Evolutionary conservation across 2,329 filamentous ascomycete genomes (phyloP).

Genomic region (Lecanoromycetidae sp.): DNA sequence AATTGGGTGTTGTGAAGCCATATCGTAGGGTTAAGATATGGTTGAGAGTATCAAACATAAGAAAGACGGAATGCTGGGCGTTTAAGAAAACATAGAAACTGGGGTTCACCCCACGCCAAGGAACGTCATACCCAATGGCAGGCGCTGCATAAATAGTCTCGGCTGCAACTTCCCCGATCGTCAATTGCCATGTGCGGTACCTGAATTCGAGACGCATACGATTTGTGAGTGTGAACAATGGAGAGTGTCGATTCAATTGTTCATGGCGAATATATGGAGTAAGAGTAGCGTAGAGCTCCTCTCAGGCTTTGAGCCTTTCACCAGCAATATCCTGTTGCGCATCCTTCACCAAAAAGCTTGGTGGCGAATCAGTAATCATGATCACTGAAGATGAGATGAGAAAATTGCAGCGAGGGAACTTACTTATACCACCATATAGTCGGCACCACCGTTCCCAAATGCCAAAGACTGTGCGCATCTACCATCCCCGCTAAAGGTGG

Average conservation of each 20-base stretch:
- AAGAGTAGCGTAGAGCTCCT: not conserved
- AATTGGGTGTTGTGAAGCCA: conserved; percentile 34
- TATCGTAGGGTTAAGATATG: conserved; percentile 12
- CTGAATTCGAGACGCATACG: not conserved
- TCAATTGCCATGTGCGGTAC: not conserved
- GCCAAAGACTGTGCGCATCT: conserved; percentile 93
- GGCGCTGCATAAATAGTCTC: no score
- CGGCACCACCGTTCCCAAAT: conserved; percentile 80
- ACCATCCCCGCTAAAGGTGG: conserved; percentile 68
- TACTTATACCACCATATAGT: conserved; percentile 91
- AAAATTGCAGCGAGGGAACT: conserved; percentile 32
- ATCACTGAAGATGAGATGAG: not conserved
- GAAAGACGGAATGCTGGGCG: conserved; percentile 11
- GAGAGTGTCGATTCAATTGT: not conserved
- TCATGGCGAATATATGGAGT: not conserved
- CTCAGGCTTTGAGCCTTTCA: conserved; percentile 57
- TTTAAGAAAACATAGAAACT: not conserved
- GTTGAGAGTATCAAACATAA: conserved; percentile 3
- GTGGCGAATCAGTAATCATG: no score
- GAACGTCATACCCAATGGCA: no score
- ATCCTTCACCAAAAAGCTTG: conserved; percentile 76
- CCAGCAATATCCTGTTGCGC: conserved; percentile 68
- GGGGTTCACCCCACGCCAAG: not conserved
- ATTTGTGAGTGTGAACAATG: not conserved
- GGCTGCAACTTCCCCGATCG: conserved; percentile 5